These are phyloP conservation scores for Postia placenta DNA, from an alignment of 768 basidiomycete genomes.

Conservation along the genomic window DNA sequence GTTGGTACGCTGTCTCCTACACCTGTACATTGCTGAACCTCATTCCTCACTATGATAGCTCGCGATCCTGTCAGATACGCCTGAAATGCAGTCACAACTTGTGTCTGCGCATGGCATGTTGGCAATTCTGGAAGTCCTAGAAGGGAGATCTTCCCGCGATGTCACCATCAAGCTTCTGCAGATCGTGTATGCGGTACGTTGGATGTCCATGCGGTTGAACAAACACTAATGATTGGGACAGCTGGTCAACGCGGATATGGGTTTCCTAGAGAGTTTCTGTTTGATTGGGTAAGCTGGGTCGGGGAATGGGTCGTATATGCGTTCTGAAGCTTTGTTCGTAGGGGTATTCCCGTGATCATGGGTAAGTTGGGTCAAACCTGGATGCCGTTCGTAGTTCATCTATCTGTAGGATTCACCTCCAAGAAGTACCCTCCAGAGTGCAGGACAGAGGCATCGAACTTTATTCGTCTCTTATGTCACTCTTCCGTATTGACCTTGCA, in stretches of 20 bases:
- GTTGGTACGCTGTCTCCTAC: conserved; percentile 42
- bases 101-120: conserved; percentile 94
- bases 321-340: too few species aligned
- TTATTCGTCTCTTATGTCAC: conserved; percentile 87
- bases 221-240: too few species aligned
- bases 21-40: background rate
- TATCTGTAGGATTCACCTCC: conserved; percentile 71
- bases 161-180: conserved; percentile 81
- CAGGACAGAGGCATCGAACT: conserved; percentile 90
- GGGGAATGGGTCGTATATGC: too few species aligned
- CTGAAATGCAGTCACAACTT: conserved; percentile 84
- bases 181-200: conserved; percentile 63
- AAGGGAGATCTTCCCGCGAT: conserved; percentile 80
- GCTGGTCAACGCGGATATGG: conserved; percentile 61
- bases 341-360: conserved; percentile 96
- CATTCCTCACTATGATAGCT: conserved; percentile 38
- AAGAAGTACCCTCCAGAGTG: conserved; percentile 93
- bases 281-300: conserved; percentile 77
- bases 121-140: conserved; percentile 89
- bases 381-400: background rate
- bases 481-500: conserved; percentile 91
- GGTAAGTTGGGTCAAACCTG: conserved; percentile 35
- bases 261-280: conserved; percentile 92
- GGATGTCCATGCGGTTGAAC: too few species aligned
- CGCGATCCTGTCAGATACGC: conserved; percentile 65